Evolutionary conservation across 148 eudicot species (phyloP), one percentile per base, ranked within the genome.

Genomic region (Gaultheria prostrata): DNA sequence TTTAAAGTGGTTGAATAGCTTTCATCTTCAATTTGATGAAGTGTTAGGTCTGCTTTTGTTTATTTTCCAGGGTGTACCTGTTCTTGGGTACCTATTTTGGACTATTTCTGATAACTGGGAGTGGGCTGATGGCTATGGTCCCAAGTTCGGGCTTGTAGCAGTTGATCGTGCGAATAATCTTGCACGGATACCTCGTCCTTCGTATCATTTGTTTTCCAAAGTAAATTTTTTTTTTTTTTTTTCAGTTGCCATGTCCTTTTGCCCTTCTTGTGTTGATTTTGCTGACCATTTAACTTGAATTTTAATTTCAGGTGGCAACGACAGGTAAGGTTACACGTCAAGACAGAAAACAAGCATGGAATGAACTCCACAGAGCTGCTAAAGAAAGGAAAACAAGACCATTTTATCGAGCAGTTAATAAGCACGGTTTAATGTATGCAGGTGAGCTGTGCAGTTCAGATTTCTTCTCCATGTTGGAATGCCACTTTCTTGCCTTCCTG

Each of bases 91-190:
- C 88, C 83, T 97, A 86, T 97, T 97, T 87, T 97, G 99, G 99
- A 97, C 99, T 63, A 97, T 91, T 81, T 97, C 99, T 72, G 99
- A 97, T 84, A 97, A 97, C 88, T 97, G 99, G 99, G 99, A 97
- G 88, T 97, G 99, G 99, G 99, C 99, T 65, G 99, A 97, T 88
- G 99, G 99, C 43, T 97, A 97, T 86, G 99, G 99, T 69, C 99
- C 99, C 30, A 97, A 97, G 89, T 97, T 97, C 85, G 99, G 99
- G 75, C 92, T 97, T 84, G 99, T 94, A 28, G 98, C 98, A 35
- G 99, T 97, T 76, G 99, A 97, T 81, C 98, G 99, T 82, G 88
- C 92, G 78, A 92, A 95, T 84, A 85, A 97, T 89, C 92, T 97
- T 83, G 93, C 90, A 28, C 91, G 99, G 84, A 71, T 87, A 80